phyloP scores from a whole-genome alignment of 2,329 filamentous ascomycete genomes.

The Aureobasidium vineae region DNA sequence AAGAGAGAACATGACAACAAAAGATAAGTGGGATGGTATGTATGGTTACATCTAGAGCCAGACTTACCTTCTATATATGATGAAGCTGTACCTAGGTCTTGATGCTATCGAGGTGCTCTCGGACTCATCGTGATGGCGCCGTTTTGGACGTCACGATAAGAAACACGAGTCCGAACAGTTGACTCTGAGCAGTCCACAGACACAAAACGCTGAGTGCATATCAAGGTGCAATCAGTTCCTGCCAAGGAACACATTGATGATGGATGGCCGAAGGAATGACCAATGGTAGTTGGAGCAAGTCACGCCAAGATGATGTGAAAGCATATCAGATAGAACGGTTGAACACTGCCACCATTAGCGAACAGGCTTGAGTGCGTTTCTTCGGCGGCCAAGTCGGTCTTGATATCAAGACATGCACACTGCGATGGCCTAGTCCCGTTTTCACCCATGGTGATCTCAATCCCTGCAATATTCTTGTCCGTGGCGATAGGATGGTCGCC shows the following conservation, averaged over 20 bases:
- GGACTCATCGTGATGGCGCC: background rate
- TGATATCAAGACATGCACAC: background rate
- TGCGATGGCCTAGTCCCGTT: slow-evolving; percentile 31
- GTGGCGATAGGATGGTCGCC: slow-evolving; percentile 45
- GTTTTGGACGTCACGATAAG: background rate
- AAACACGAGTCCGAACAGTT: background rate
- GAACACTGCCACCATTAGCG: slow-evolving; percentile 6
- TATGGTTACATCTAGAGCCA: background rate
- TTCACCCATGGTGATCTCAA: slow-evolving; percentile 55
- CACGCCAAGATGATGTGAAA: background rate
- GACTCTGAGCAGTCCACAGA: background rate
- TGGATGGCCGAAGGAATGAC: background rate
- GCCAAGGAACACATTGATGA: background rate
- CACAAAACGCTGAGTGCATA: background rate
- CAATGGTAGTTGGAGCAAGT: background rate
- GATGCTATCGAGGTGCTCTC: background rate
- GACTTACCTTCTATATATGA: background rate
- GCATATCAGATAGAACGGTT: background rate
- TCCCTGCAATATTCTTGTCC: slow-evolving; percentile 47
- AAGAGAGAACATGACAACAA: background rate
- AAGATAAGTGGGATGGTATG: background rate
- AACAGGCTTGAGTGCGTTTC: background rate
- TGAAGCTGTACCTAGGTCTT: background rate
- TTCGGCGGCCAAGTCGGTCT: slow-evolving; percentile 19
- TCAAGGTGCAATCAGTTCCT: background rate